phyloP scores from a whole-genome alignment of 108 stramenopile species.

The Fragilaria crotonensis region DNA sequence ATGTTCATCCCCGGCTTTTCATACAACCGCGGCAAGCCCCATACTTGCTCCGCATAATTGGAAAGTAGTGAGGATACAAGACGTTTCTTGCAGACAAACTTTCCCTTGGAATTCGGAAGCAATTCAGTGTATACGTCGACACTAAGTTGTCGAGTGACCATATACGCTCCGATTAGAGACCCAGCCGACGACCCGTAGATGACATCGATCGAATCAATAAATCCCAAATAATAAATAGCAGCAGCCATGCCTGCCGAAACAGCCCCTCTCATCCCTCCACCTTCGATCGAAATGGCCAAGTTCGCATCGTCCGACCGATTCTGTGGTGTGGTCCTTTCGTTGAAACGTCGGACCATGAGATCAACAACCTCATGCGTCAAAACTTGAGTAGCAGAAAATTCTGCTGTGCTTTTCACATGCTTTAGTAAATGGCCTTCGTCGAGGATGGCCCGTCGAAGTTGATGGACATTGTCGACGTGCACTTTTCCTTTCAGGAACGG shows the following conservation, averaged over 20 bases:
- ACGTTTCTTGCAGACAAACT: conserved; percentile 59
- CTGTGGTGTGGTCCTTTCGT: conserved; percentile 43
- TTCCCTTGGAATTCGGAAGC: conserved; percentile 47
- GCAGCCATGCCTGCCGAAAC: conserved; percentile 76
- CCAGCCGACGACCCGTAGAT: conserved; percentile 78
- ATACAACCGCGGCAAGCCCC: background rate
- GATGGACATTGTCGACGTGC: conserved; percentile 33
- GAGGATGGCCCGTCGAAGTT: conserved; percentile 47
- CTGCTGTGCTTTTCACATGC: conserved; percentile 15
- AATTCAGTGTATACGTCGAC: conserved; percentile 75
- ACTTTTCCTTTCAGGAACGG: background rate
- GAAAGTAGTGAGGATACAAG: conserved; percentile 20
- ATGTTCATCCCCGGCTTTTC: conserved; percentile 62
- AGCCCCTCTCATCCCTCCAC: conserved; percentile 75
- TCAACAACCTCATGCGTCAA: conserved; percentile 57
- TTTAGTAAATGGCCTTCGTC: conserved; percentile 33
- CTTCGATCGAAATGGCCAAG: conserved; percentile 83
- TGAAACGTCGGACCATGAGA: conserved; percentile 44
- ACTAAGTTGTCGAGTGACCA: conserved; percentile 69
- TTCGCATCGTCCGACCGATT: conserved; percentile 30
- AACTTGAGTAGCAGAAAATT: conserved; percentile 7
- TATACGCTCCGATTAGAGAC: conserved; percentile 67
- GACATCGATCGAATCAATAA: conserved; percentile 61
- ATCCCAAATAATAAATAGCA: conserved; percentile 63
- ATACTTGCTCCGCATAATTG: background rate